Percentiles rank a stretch among this genome's conserved stretches.
Evolutionary conservation across 2,329 filamentous ascomycete genomes (phyloP).

Genomic region (Aspergillus ruber): DNA sequence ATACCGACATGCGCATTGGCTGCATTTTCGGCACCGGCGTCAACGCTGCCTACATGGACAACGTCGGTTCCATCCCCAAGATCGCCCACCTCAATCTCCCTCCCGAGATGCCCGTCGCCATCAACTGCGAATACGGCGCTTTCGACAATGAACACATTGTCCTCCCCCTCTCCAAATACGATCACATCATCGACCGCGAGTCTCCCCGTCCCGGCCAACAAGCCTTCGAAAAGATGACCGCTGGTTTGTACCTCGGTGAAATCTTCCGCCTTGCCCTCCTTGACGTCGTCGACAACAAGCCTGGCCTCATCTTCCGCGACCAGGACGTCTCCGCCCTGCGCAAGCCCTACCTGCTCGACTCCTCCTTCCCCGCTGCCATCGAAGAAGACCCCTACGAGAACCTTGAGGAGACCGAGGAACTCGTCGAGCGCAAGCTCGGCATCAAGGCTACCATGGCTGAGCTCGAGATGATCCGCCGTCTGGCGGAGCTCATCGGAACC

Average conservation of each 20-base stretch:
- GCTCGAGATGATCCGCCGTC: slow-evolving; percentile 79
- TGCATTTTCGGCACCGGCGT: slow-evolving; percentile 98
- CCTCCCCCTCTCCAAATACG: slow-evolving; percentile 77
- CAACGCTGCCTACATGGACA: slow-evolving; percentile 97
- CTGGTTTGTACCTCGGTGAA: slow-evolving; percentile 88
- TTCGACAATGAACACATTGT: slow-evolving; percentile 93
- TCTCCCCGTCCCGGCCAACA: slow-evolving; percentile 91
- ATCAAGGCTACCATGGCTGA: slow-evolving; percentile 68
- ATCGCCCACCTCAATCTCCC: slow-evolving; percentile 85
- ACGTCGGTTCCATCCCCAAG: slow-evolving; percentile 86
- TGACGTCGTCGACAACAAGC: slow-evolving; percentile 74
- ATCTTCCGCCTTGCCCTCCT: slow-evolving; percentile 84
- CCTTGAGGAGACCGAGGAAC: slow-evolving; percentile 76
- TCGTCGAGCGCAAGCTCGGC: slow-evolving; percentile 70
- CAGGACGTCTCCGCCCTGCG: slow-evolving; percentile 76
- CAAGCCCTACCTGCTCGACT: slow-evolving; percentile 83
- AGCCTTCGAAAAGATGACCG: slow-evolving; percentile 97
- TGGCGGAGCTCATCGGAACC: slow-evolving; percentile 90
- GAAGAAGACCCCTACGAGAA: slow-evolving; percentile 97
- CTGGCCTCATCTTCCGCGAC: slow-evolving; percentile 69
- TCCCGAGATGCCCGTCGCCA: slow-evolving; percentile 77
- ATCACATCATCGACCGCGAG: slow-evolving; percentile 79
- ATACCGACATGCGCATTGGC: slow-evolving; percentile 83
- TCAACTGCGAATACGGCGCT: slow-evolving; percentile 96
- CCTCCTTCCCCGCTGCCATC: slow-evolving; percentile 86